phyloP scores from a whole-genome alignment of 2,329 filamentous ascomycete species.

The Trichoderma sp. region DNA sequence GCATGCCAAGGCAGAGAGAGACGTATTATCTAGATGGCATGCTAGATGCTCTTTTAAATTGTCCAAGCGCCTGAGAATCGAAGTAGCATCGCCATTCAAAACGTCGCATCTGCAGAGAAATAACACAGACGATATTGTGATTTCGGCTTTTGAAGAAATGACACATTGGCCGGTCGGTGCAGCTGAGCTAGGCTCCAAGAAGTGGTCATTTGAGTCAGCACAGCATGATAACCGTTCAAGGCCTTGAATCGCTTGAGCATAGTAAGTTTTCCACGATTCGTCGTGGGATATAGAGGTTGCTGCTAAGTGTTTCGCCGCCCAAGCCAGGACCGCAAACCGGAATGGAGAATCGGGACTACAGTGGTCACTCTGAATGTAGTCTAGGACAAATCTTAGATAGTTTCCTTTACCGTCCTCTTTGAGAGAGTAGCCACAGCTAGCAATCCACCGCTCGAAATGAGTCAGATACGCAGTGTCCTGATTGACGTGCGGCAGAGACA shows the following conservation, averaged over 20 bases:
- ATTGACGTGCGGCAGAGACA: background rate
- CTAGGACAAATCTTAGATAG: constrained; percentile 4
- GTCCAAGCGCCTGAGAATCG: background rate
- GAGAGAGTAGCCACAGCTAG: background rate
- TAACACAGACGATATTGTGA: background rate
- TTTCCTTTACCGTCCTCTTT: constrained; percentile 12
- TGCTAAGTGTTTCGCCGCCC: background rate
- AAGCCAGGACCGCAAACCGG: background rate
- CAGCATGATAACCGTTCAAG: background rate
- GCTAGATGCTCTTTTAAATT: background rate
- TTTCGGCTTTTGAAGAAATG: background rate
- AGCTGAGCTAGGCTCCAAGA: background rate
- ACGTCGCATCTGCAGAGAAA: background rate
- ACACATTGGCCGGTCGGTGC: background rate
- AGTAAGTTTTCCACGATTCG: background rate
- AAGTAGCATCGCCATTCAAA: background rate
- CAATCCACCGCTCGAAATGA: constrained; percentile 12
- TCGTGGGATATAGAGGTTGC: background rate
- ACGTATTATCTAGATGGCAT: background rate
- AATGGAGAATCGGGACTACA: background rate
- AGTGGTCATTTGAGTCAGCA: background rate
- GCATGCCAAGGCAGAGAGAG: background rate
- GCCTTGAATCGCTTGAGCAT: background rate
- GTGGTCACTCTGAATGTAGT: background rate
- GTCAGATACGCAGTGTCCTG: background rate